phyloP scores from a whole-genome alignment of 2,329 filamentous ascomycete genomes.

The Fusarium dimerum region DNA sequence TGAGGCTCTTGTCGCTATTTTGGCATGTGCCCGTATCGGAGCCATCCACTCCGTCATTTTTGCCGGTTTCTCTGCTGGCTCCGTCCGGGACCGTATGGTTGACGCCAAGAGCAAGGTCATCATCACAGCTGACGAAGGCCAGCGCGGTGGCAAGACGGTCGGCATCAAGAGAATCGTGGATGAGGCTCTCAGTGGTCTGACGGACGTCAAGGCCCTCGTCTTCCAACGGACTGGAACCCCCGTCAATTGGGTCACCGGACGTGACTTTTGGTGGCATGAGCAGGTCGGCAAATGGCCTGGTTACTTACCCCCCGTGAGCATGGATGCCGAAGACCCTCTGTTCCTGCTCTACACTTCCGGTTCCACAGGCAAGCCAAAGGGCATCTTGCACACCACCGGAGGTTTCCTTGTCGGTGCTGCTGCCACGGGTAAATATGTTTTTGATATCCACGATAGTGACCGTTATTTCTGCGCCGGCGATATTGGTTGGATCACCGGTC shows the following conservation, averaged over 20 bases:
- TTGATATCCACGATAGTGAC: slow-evolving; percentile 89
- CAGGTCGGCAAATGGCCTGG: slow-evolving; percentile 89
- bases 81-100: slow-evolving; percentile 83
- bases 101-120: slow-evolving; percentile 86
- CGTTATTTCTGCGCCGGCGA: slow-evolving; percentile 93
- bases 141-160: slow-evolving; percentile 89
- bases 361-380: slow-evolving; percentile 94
- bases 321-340: slow-evolving; percentile 88
- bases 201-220: slow-evolving; percentile 80
- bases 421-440: slow-evolving; percentile 91
- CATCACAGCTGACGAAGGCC: slow-evolving; percentile 91
- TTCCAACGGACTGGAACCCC: slow-evolving; percentile 89
- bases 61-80: slow-evolving; percentile 91
- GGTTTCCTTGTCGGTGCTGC: slow-evolving; percentile 88
- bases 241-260: slow-evolving; percentile 78
- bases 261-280: slow-evolving; percentile 95
- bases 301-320: slow-evolving; percentile 80
- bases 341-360: slow-evolving; percentile 95
- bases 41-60: slow-evolving; percentile 95
- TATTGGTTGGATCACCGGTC: slow-evolving; percentile 95
- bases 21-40: slow-evolving; percentile 85
- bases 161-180: slow-evolving; percentile 96
- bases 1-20: slow-evolving; percentile 74
- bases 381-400: slow-evolving; percentile 89
- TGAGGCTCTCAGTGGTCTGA: slow-evolving; percentile 79